Evolutionary conservation across 2,329 filamentous ascomycete genomes (phyloP).

Genomic region (Ramichloridium luteum): DNA sequence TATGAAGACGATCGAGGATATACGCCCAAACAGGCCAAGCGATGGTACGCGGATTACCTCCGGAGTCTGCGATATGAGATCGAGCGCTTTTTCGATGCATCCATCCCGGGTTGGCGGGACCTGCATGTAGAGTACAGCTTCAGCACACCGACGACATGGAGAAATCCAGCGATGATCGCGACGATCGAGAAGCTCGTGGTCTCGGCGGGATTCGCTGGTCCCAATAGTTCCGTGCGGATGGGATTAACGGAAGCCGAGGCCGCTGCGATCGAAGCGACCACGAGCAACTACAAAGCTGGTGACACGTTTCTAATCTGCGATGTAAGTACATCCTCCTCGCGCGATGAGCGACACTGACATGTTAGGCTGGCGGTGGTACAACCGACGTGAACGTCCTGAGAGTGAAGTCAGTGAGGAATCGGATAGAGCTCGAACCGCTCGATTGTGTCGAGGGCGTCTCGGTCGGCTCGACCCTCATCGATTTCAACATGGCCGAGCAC

Average conservation of each 20-base stretch:
- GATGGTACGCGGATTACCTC: conserved; percentile 12
- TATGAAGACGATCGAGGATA: conserved; percentile 5
- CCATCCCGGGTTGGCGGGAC: conserved; percentile 3
- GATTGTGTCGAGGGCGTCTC: conserved; percentile 10
- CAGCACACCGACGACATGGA: conserved; percentile 13
- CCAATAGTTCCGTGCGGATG: conserved; percentile 6
- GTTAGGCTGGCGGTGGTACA: conserved; percentile 12
- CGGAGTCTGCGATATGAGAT: conserved; percentile 6
- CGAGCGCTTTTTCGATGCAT: conserved; percentile 4
- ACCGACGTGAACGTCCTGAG: conserved; percentile 12
- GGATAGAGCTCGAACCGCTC: conserved; percentile 11
- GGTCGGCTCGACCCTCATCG: conserved; percentile 13
- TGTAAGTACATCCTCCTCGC: too few species aligned
- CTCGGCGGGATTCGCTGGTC: conserved; percentile 4
- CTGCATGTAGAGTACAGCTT: conserved; percentile 13
- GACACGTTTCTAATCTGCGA: conserved; percentile 14
- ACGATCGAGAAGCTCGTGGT: conserved; percentile 9
- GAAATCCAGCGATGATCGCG: conserved; percentile 9
- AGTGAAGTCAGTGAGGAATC: conserved; percentile 5
- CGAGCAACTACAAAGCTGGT: conserved; percentile 5
- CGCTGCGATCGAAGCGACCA: conserved; percentile 11
- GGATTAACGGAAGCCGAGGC: conserved; percentile 14
- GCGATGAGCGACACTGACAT: not conserved
- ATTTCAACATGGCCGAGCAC: conserved; percentile 7
- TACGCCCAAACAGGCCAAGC: conserved; percentile 1